Conservation (phyloP, 352 stramenopile species). For the Phytophthora melonis region DNA sequence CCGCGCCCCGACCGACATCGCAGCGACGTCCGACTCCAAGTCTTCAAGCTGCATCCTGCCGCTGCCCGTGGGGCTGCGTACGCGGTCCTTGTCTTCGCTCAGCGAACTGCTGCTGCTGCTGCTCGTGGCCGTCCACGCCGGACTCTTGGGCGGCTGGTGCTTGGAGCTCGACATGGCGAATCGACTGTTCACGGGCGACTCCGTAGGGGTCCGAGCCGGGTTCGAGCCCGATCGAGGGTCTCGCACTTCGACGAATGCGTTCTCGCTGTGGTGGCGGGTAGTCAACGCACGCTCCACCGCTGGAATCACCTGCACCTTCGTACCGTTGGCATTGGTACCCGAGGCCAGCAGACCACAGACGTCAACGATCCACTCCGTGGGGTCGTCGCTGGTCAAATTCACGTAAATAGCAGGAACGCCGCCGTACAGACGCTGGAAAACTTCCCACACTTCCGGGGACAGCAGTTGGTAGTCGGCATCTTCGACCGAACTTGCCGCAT, state of each 20-base stretch:
- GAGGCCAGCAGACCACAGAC: conserved; percentile 36
- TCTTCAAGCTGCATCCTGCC: conserved; percentile 46
- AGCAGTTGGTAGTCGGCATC: conserved; percentile 70
- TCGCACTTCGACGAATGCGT: conserved; percentile 22
- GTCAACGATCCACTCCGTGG: conserved; percentile 56
- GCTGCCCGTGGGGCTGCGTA: conserved; percentile 22
- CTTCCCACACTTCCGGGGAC: conserved; percentile 74
- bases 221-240: conserved; percentile 9
- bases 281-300: conserved; percentile 57
- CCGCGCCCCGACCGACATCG: conserved; percentile 20
- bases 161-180: conserved; percentile 22
- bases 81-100: conserved; percentile 43
- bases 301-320: conserved; percentile 29
- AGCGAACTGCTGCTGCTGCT: conserved; percentile 48
- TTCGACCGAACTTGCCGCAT: conserved; percentile 34
- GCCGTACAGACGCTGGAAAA: conserved; percentile 74
- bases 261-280: conserved; percentile 51
- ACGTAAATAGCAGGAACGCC: conserved; percentile 65
- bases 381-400: conserved; percentile 38
- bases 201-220: conserved; percentile 32
- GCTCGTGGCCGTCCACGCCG: conserved; percentile 40
- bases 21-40: conserved; percentile 40
- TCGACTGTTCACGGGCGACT: conserved; percentile 27
- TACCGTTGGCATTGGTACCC: conserved; percentile 34
- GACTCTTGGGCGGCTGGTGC: conserved; percentile 38